Conservation (phyloP, 192 early-diverging fungal genomes). For the Backusella luteola region DNA sequence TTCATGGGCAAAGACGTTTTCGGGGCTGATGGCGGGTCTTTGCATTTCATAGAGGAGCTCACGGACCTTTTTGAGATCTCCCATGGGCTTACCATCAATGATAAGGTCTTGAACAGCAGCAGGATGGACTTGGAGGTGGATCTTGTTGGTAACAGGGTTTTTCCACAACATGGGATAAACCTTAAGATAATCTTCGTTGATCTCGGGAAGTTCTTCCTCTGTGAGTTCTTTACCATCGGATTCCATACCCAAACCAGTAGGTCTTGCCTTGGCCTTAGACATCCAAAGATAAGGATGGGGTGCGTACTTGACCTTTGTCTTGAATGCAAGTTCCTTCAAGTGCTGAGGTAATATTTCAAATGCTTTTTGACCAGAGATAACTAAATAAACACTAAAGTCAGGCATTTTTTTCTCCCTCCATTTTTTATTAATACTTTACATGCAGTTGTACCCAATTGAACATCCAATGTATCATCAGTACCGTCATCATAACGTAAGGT, state of each 20-base stretch:
- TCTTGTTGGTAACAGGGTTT: constrained; percentile 37
- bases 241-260: constrained; percentile 34
- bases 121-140: constrained; percentile 36
- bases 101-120: constrained; percentile 35
- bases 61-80: constrained; percentile 32
- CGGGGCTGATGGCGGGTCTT: constrained; percentile 33
- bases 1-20: constrained; percentile 33
- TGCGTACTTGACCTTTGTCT: constrained; percentile 36
- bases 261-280: constrained; percentile 26
- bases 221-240: constrained; percentile 32
- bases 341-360: constrained; percentile 36
- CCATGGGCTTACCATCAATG: constrained; percentile 36
- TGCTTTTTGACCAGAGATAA: constrained; percentile 35
- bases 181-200: constrained; percentile 30
- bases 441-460: constrained; percentile 39
- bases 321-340: constrained; percentile 33
- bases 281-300: constrained; percentile 39
- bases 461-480: constrained; percentile 20
- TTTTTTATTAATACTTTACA: constrained; percentile 25
- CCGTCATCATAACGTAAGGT: constrained; percentile 32
- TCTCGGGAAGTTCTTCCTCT: constrained; percentile 23
- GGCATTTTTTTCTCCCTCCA: background rate
- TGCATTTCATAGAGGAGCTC: constrained; percentile 33
- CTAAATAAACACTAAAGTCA: background rate
- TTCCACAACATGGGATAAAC: constrained; percentile 42